phyloP scores from a whole-genome alignment of 495 filamentous ascomycete genomes.

The Hyaloscypha finlandica region DNA sequence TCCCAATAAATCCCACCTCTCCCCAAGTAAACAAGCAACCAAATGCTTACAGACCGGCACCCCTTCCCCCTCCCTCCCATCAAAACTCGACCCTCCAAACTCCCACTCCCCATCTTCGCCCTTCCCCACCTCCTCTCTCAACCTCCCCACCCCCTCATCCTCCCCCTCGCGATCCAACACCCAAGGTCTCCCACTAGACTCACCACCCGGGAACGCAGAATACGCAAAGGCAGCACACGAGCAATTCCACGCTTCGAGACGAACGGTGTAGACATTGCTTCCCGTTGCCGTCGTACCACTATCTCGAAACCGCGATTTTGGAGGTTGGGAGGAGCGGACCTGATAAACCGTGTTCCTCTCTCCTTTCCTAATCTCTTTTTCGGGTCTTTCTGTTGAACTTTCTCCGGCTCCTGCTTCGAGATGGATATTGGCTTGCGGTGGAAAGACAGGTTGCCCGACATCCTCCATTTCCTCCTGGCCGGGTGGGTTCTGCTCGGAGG shows the following conservation, averaged over 20 bases:
- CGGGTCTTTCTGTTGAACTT: neutral
- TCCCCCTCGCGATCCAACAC: neutral
- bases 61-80: constrained; percentile 31
- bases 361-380: neutral
- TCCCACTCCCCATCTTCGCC: constrained; percentile 22
- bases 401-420: constrained; percentile 11
- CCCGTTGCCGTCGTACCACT: neutral
- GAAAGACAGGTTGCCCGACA: neutral
- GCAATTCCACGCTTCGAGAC: constrained; percentile 81
- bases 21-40: constrained; percentile 78
- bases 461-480: constrained; percentile 1
- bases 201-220: constrained; percentile 55
- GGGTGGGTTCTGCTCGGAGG: constrained; percentile 28
- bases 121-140: constrained; percentile 31
- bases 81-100: constrained; percentile 28
- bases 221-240: constrained; percentile 83
- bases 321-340: constrained; percentile 40
- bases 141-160: neutral
- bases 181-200: constrained; percentile 1
- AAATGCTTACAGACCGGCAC: constrained; percentile 86
- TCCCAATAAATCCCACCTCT: constrained; percentile 62
- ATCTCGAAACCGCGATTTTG: constrained; percentile 19
- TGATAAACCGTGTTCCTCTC: constrained; percentile 41
- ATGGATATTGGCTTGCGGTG: constrained; percentile 24
- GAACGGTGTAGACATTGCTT: constrained; percentile 61